Base-by-base conservation (phyloP, 2,329 filamentous ascomycete species). In the Scedosporium boydii region DNA sequence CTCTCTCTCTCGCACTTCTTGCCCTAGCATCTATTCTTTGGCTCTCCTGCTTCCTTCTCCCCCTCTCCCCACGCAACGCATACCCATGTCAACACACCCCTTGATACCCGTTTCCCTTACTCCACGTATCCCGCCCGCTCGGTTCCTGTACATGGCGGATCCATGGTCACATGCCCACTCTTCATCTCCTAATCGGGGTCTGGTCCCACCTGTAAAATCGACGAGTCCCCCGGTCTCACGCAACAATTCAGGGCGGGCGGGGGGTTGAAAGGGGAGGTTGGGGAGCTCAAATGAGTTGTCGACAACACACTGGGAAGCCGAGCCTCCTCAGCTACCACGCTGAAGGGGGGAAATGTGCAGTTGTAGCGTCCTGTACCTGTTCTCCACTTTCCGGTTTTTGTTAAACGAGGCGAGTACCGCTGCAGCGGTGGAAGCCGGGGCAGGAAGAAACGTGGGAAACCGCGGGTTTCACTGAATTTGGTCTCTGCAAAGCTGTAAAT, bases 101-200 rank as follows among this genome's bases (percentile, higher is more conserved):
- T 48, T 48, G 18, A 55, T 23, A 12, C 23, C 18, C 23, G 51
- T 55, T 23, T 38, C 27, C 34, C 27, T 38, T 27, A 18, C 55
- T 58, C 55, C 55, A 41, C 55, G 55, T 58, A 58, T 58, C 23
- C 55, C 55, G 27, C 14, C 34, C 55, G 34, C 55, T 58, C 55
- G 55, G 55, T 58, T 58, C 55, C 23, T 58, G 55, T 58, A 58
- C 26, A 38, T n/a, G 9, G 14, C 27, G 16, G 55, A 18, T 16
- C 55, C 14, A 38, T 58, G 55, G 55, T 58, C 55, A 58, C 55
- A 58, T 41, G 55, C 18, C 9, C 51, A 56, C 46, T 29, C 51
- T 56, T 27, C 21, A 16, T 23, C 51, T 23, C n/a, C 51, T 27
- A 48, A 48, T 48, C 44, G 16, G 44, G 44, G 18, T 48, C 9